These are phyloP conservation scores for Alternaria sp. DNA, from an alignment of 2,329 filamentous ascomycete genomes.

Conservation along the genomic window DNA sequence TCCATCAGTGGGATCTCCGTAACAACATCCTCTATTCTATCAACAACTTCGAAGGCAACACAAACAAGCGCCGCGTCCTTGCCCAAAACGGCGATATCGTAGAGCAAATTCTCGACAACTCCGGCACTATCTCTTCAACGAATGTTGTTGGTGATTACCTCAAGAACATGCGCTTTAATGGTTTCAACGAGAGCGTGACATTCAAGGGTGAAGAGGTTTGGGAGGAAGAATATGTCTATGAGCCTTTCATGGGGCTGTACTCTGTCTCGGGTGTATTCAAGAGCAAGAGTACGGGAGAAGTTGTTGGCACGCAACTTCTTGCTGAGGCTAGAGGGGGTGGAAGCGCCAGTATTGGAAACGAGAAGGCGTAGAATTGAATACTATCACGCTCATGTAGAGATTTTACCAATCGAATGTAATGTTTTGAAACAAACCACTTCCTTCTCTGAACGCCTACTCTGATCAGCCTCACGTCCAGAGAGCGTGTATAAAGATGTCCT, in stretches of 20 bases:
- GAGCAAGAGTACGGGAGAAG: slow-evolving; percentile 56
- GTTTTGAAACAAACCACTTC: neutral
- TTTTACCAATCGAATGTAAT: neutral
- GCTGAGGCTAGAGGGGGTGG: slow-evolving; percentile 63
- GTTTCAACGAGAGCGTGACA: slow-evolving; percentile 54
- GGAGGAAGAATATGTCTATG: slow-evolving; percentile 64
- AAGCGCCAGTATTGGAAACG: slow-evolving; percentile 58
- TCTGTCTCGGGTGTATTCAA: slow-evolving; percentile 58
- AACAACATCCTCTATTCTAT: slow-evolving; percentile 68
- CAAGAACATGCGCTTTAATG: slow-evolving; percentile 64
- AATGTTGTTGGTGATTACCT: slow-evolving; percentile 60
- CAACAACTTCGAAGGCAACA: slow-evolving; percentile 66
- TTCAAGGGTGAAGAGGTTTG: slow-evolving; percentile 57
- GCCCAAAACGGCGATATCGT: slow-evolving; percentile 64
- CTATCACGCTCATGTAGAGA: neutral
- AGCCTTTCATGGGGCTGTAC: slow-evolving; percentile 60
- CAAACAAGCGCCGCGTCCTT: slow-evolving; percentile 63
- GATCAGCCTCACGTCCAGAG: neutral
- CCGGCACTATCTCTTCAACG: slow-evolving; percentile 57
- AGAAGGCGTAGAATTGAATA: slow-evolving; percentile 12
- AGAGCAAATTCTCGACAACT: slow-evolving; percentile 64
- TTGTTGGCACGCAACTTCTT: slow-evolving; percentile 61
- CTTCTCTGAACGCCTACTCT: neutral
- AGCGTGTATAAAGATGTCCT: neutral
- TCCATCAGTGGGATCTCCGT: slow-evolving; percentile 57